These are phyloP conservation scores for Eucalyptus sp. DNA, from an alignment of 345 rosid species.

Conservation along the genomic window DNA sequence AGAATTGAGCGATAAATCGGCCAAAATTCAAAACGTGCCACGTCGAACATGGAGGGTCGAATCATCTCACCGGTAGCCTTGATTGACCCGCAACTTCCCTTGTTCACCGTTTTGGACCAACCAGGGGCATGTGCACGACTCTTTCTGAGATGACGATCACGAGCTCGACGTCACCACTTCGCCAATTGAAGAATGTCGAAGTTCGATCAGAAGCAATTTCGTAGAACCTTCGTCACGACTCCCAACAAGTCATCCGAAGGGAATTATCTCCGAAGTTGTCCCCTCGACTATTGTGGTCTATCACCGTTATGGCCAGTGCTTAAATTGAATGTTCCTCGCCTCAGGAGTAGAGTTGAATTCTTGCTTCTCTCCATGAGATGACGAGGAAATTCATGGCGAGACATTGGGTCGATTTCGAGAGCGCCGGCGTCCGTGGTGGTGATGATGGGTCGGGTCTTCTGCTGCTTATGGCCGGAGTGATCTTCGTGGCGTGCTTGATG, in stretches of 20 bases:
- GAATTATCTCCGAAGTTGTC: background rate
- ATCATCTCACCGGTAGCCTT: background rate
- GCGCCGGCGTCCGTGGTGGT: no score
- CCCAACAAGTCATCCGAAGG: background rate
- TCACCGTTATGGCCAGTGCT: background rate
- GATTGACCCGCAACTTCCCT: background rate
- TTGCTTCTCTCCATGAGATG: no score
- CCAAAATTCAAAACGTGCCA: background rate
- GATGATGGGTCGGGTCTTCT: no score
- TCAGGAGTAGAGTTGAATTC: background rate
- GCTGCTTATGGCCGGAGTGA: no score
- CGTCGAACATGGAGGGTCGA: background rate
- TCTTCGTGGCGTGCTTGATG: no score
- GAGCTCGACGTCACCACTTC: background rate
- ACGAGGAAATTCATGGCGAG: no score
- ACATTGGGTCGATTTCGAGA: no score
- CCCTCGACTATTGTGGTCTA: background rate
- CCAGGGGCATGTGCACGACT: background rate
- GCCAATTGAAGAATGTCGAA: no score
- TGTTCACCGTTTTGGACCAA: background rate
- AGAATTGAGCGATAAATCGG: no score
- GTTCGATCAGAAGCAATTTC: background rate
- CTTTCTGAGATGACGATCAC: background rate
- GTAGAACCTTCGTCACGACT: background rate
- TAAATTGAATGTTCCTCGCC: background rate